These are phyloP conservation scores for Aureobasidium subglaciale DNA, from an alignment of 2,329 filamentous ascomycete genomes.

Conservation along the genomic window DNA sequence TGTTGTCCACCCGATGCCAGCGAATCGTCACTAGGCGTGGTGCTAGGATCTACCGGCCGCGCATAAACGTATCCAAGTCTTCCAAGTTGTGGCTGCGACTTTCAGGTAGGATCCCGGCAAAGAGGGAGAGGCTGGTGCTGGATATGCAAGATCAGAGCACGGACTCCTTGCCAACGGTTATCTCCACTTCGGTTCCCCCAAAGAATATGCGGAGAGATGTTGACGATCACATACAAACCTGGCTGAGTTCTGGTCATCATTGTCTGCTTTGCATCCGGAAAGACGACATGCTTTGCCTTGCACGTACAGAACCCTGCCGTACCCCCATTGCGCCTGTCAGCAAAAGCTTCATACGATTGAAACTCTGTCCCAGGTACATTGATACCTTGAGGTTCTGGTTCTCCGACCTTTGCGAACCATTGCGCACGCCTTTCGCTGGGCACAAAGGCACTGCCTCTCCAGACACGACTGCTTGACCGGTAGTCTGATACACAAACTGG, in stretches of 20 bases:
- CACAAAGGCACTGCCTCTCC: not conserved
- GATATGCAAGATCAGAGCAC: not conserved
- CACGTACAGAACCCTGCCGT: not conserved
- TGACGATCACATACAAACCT: conserved; percentile 9
- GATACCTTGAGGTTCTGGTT: not conserved
- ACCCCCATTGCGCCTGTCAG: not conserved
- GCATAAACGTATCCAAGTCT: conserved; percentile 4
- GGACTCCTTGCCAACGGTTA: conserved; percentile 1
- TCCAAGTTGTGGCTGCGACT: conserved; percentile 5
- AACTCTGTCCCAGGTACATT: conserved; percentile 4
- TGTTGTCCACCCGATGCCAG: conserved; percentile 5
- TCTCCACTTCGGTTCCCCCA: not conserved
- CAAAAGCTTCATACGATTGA: not conserved
- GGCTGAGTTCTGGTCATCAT: not conserved
- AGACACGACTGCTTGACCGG: not conserved
- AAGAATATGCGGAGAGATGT: conserved; percentile 2
- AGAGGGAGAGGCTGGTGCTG: conserved; percentile 1
- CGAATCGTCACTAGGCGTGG: not conserved
- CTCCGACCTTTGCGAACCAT: not conserved
- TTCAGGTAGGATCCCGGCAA: conserved; percentile 1
- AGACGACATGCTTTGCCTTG: not conserved
- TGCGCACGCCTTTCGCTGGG: not conserved
- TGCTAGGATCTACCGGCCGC: conserved; percentile 3
- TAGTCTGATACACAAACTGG: not conserved
- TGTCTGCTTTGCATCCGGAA: not conserved